Percentiles rank a stretch among this genome's conserved stretches.
Evolutionary conservation across 176 grass and related monocot species (phyloP).

Genomic region (Areca catechu): DNA sequence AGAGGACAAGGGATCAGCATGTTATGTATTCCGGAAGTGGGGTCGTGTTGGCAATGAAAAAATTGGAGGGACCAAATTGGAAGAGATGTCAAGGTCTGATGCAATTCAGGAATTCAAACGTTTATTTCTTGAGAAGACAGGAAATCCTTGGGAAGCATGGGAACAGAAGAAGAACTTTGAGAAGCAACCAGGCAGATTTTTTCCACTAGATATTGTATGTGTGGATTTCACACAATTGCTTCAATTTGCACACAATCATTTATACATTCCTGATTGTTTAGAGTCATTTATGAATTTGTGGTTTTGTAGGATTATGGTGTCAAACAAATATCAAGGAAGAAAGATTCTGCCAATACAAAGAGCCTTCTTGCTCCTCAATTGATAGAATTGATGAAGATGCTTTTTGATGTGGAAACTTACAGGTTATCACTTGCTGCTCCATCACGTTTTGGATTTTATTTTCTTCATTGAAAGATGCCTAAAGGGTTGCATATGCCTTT

Average conservation of each 20-base stretch:
- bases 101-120: constrained; percentile 87
- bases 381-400: constrained; percentile 75
- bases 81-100: constrained; percentile 73
- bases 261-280: too few species aligned
- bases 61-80: constrained; percentile 77
- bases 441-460: constrained; percentile 6
- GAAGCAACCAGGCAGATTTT: constrained; percentile 79
- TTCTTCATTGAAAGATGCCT: neutral
- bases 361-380: constrained; percentile 82
- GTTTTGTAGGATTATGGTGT: constrained; percentile 84
- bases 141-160: constrained; percentile 94
- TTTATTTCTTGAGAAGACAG: constrained; percentile 95
- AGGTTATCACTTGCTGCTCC: constrained; percentile 30
- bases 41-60: constrained; percentile 78
- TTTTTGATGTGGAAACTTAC: constrained; percentile 94
- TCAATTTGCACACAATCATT: too few species aligned
- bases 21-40: constrained; percentile 91
- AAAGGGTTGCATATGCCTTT: neutral
- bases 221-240: too few species aligned
- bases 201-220: constrained; percentile 86
- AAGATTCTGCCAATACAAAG: constrained; percentile 43
- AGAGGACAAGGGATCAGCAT: constrained; percentile 74
- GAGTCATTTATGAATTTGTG: too few species aligned
- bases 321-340: constrained; percentile 49
- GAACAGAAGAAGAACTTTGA: constrained; percentile 66